Conservation (phyloP, 495 filamentous ascomycete genomes). For the Trichocladium antarcticum region DNA sequence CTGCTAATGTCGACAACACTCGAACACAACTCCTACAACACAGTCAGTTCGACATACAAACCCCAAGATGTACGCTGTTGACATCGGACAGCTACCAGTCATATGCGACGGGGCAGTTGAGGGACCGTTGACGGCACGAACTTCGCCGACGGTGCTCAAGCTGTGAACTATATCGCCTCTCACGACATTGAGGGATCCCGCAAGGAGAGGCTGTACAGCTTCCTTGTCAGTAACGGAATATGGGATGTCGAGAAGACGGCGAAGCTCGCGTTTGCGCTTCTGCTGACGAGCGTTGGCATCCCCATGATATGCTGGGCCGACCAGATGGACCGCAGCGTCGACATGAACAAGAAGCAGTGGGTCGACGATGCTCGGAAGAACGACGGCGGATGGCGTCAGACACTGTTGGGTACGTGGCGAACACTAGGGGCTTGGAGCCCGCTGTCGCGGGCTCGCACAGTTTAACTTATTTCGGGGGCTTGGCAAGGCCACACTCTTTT, state of each 20-base stretch:
- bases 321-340: conserved; percentile 20
- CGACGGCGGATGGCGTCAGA: conserved; percentile 20
- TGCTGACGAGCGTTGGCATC: conserved; percentile 26
- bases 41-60: too few relatives aligned
- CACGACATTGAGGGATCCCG: conserved; percentile 24
- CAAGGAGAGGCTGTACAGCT: conserved; percentile 26
- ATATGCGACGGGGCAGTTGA: not conserved
- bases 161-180: conserved; percentile 27
- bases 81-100: conserved; percentile 22
- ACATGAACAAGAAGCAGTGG: conserved; percentile 22
- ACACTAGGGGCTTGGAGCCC: conserved; percentile 14
- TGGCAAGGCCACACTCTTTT: too few relatives aligned
- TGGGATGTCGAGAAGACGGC: conserved; percentile 17
- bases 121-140: conserved; percentile 11
- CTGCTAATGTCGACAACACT: too few relatives aligned
- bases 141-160: conserved; percentile 23
- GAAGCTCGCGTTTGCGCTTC: conserved; percentile 22
- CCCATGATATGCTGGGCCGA: conserved; percentile 29
- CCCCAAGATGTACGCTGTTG: too few relatives aligned
- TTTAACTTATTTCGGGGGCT: too few relatives aligned
- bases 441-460: too few relatives aligned
- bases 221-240: conserved; percentile 15
- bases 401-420: conserved; percentile 20
- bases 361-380: conserved; percentile 24
- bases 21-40: too few relatives aligned